Evolutionary conservation across 2,329 filamentous ascomycete genomes (phyloP), one percentile per base, ranked within the genome.

Genomic region (Camillea tinctor): DNA sequence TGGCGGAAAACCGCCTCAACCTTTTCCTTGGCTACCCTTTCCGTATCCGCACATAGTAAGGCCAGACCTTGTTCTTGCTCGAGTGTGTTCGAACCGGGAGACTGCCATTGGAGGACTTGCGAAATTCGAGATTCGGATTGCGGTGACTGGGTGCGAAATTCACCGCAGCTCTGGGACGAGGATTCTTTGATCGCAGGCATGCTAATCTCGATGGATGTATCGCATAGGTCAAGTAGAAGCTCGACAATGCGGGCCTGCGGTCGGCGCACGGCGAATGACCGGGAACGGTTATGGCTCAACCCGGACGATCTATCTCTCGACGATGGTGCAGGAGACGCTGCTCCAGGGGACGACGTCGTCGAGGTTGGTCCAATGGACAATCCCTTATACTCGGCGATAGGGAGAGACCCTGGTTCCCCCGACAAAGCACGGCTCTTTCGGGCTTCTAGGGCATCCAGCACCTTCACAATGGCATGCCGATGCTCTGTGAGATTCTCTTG

Each of bases 101-200:
- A 97, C 71, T 97, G 93, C 95, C 96, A 99, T 73, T 97, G 93
- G 66, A 96, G 75, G 5, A 99, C 93, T 74, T 99, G 95, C 1
- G 91, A 91, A 68, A 98, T 96, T 30, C 94, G 88, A 50, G 92
- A 95, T 73, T 99, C 95, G 0, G 96, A 99, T 71, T 97, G 92
- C 0, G 95, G 95, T 4, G 95, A 99, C 72, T 97, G 91, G 0
- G 94, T 97, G 52, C 94, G 88, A 64, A 98, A 88, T 64, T 97
- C 93, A 54, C 90, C 89, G 7, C 85, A 82, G 52, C 82, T 74
- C 65, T 89, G 85, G 1, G 85, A 81, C 8, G 88, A 84, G 3
- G 86, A 83, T 66, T 98, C 94, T 71, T 97, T 98, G 76, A 99
- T 90, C 5, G 93, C 89, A 5, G 95, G 94, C 3, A 92, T 93